Percentiles rank a stretch among this genome's conserved stretches.
These are phyloP conservation scores for Nasturtium officinale DNA, from an alignment of 345 rosid genomes.

Conservation along the genomic window DNA sequence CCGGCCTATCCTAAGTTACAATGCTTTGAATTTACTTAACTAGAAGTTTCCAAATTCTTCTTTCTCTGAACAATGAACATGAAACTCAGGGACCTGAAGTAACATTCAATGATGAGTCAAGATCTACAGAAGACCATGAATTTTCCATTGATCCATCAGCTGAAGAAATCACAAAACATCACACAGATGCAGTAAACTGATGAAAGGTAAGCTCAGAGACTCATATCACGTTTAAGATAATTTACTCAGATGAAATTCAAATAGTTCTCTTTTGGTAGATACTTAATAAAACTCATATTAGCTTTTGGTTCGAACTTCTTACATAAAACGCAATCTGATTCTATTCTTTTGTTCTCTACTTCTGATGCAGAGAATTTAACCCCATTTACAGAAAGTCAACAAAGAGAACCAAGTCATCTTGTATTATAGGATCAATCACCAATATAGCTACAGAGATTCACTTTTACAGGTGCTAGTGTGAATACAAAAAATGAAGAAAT, in stretches of 20 bases:
- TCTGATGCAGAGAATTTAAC: conserved; percentile 15
- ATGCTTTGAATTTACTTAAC: conserved; percentile 12
- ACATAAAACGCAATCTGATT: conserved; percentile 29
- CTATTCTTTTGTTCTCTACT: conserved; percentile 25
- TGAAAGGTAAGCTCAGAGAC: conserved; percentile 41
- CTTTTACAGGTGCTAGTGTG: conserved; percentile 13
- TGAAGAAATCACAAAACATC: conserved; percentile 12
- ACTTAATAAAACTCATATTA: background rate
- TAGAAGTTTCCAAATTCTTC: background rate
- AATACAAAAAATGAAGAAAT: background rate
- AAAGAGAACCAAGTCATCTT: conserved; percentile 17
- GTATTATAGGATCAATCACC: conserved; percentile 14
- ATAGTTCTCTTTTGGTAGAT: background rate
- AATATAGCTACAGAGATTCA: conserved; percentile 14
- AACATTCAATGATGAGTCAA: conserved; percentile 25
- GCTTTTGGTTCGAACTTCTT: conserved; percentile 9
- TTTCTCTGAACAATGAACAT: conserved; percentile 39
- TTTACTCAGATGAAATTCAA: background rate
- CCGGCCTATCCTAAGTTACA: conserved; percentile 5
- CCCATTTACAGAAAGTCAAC: background rate
- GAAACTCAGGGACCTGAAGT: conserved; percentile 30
- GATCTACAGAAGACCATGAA: conserved; percentile 22
- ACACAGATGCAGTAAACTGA: conserved; percentile 9
- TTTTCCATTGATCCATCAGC: conserved; percentile 19
- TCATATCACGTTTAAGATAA: background rate